phyloP scores from a whole-genome alignment of 2,329 filamentous ascomycete genomes.

The Byssochlamys sp. region DNA sequence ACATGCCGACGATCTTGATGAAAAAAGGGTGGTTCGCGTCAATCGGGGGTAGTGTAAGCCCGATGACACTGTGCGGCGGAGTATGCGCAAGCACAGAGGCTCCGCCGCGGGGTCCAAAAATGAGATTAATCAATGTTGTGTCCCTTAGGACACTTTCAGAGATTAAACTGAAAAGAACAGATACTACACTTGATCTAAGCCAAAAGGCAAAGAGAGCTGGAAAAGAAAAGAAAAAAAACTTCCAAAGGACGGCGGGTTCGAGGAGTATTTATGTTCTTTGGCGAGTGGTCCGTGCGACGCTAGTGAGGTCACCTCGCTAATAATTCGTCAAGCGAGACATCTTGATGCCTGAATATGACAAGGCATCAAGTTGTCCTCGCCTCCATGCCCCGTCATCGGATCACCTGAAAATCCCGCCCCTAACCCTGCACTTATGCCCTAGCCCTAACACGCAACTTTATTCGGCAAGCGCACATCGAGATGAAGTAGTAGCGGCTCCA shows the following conservation, averaged over 20 bases:
- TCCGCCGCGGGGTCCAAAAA: constrained; percentile 53
- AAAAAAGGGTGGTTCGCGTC: constrained; percentile 57
- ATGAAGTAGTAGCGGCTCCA: constrained; percentile 12
- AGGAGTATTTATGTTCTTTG: constrained; percentile 21
- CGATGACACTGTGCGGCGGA: constrained; percentile 58
- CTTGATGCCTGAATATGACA: not conserved
- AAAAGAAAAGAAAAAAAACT: constrained; percentile 33
- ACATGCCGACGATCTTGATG: constrained; percentile 48
- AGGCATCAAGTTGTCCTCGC: not conserved
- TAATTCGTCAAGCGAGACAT: not conserved
- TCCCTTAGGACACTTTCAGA: constrained; percentile 70
- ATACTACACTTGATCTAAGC: constrained; percentile 93
- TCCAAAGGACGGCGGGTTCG: constrained; percentile 13
- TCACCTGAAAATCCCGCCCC: not conserved
- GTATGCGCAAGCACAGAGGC: constrained; percentile 66
- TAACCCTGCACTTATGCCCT: not conserved
- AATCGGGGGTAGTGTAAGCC: constrained; percentile 65
- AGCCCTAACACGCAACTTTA: constrained; percentile 15
- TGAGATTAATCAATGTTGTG: constrained; percentile 71
- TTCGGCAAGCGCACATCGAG: constrained; percentile 19
- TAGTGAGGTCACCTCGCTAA: not conserved
- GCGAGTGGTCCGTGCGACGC: constrained; percentile 9
- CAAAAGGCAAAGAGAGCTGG: constrained; percentile 46
- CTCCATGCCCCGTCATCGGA: not conserved
- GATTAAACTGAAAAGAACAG: constrained; percentile 97